Evolutionary conservation across 371 early-diverging fungal genomes (phyloP).

Genomic region (Mortierella sp.): DNA sequence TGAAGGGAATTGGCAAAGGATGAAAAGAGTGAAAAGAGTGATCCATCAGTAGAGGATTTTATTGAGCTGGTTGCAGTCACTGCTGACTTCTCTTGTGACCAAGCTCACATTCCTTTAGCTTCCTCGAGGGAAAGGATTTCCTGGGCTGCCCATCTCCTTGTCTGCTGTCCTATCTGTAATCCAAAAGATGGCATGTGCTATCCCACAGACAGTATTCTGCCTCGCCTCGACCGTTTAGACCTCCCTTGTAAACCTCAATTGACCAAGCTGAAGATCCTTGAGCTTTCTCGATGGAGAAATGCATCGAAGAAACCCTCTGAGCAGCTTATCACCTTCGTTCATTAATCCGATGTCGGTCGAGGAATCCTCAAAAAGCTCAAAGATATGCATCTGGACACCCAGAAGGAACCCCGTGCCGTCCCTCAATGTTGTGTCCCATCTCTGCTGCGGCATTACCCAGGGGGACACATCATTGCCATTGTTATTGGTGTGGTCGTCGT

Average conservation of each 20-base stretch:
- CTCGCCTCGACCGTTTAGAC: too few species aligned
- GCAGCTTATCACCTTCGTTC: background rate
- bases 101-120: too few species aligned
- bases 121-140: too few species aligned
- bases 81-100: too few species aligned
- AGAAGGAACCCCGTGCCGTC: constrained; percentile 3
- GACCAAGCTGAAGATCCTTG: constrained; percentile 6
- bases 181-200: too few species aligned
- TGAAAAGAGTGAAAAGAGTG: too few species aligned
- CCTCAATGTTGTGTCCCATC: background rate
- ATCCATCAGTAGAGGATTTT: too few species aligned
- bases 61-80: too few species aligned
- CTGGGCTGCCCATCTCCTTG: too few species aligned
- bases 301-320: background rate
- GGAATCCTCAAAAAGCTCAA: constrained; percentile 5
- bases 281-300: constrained; percentile 1
- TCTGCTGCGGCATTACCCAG: constrained; percentile 11
- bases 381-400: background rate
- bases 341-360: background rate
- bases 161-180: too few species aligned
- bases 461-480: background rate
- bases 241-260: background rate
- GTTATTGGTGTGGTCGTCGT: background rate
- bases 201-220: too few species aligned
- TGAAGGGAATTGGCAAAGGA: too few species aligned